Base-by-base conservation (phyloP, 371 early-diverging fungal genomes). In the Saksenaea oblongispora region DNA sequence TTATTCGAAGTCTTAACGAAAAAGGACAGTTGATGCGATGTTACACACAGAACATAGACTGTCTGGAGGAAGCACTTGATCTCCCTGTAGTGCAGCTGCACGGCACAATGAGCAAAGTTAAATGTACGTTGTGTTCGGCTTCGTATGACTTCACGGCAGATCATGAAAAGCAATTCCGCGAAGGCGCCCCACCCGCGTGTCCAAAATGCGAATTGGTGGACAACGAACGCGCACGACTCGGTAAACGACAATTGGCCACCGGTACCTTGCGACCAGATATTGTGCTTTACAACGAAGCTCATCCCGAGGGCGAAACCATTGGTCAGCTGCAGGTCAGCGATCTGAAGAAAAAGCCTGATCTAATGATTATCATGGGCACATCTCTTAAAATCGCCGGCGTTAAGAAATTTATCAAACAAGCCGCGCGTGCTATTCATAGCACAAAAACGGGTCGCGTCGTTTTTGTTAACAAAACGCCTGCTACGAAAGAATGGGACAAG, bases 1-100 rank as follows among this genome's bases (percentile, higher is more conserved):
- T 99, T 70, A 83, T 99, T 58, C 86, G 86, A 34, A 65, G 79
- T 47, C 72, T 98, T 17, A 83, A 89, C 31, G 85, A 89, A 22
- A 78, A 82, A 18, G 91, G 92, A 36, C 85, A 88, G 62, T 74
- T 96, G 35, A 69, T 91, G 17, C 84, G 99, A 17, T 95, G 94
- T 75, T 98, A 98, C 69, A 97, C 98, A 54, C 99, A 98, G 78
- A 98, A 98, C 76, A 98, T 98, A 66, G 99, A 98, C 69, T 91
- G 95, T 58, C 76, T 98, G n/a, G 98, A 98, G 72, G 86, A 83
- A 18, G 77, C 84, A n/a, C 62, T 85, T 4, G 79, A 84, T 31
- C 72, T 88, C 34, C 79, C 80, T 24, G 92, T 95, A 1, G 92
- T 98, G 17, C 95, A 94, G 71, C 82, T 98, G 15, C 98, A 98